Evolutionary conservation across 106 monocot genomes (phyloP), one percentile per base, ranked within the genome.

Genomic region (Hemerocallis citrina): DNA sequence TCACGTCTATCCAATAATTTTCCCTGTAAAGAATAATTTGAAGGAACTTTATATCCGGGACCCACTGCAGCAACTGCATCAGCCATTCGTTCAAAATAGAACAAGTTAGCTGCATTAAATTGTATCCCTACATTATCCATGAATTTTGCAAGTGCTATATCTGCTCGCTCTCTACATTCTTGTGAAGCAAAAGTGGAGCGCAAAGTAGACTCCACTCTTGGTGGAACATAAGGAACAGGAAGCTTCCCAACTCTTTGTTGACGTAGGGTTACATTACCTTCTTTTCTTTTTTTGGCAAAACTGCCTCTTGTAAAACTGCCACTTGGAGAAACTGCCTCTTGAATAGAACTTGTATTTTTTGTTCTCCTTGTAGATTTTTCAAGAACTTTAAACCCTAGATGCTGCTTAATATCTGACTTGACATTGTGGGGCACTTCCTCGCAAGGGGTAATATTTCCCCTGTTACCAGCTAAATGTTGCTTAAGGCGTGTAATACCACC

Each of bases 401-500:
- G 75, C 41, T 69, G 64, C 51, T 64, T 69, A 35, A 75, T 69
- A 37, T 64, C 64, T 34, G 59, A 11, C 64, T 59, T 75, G 15
- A 75, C 69, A 68, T 75, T 64, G 25, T 63, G 57, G 5, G 69
- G 75, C 20, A 69, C 75, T 69, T 69, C 64, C 45, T 75, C 75
- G 15, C 75, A 75, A 51, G 69, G 75, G 21, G 41, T 57, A 32
- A 75, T 75, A 34, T 75, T 75, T n/a, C 75, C 75, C 54, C 75
- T 75, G 69, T 75, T 69, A 17, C 75, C 75, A 17, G 75, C 75
- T 55, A 75, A 64, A 75, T 75, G 75, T 64, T 75, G 75, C 59
- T 75, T 75, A 42, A 75, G 75, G 38, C 75, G 75, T 45, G 75
- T 64, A 50, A 75, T 75, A 41, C 75, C 75, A 37, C 75, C 75